Evolutionary conservation across 306 rosid species (phyloP).

Genomic region (Rosa lucieae): DNA sequence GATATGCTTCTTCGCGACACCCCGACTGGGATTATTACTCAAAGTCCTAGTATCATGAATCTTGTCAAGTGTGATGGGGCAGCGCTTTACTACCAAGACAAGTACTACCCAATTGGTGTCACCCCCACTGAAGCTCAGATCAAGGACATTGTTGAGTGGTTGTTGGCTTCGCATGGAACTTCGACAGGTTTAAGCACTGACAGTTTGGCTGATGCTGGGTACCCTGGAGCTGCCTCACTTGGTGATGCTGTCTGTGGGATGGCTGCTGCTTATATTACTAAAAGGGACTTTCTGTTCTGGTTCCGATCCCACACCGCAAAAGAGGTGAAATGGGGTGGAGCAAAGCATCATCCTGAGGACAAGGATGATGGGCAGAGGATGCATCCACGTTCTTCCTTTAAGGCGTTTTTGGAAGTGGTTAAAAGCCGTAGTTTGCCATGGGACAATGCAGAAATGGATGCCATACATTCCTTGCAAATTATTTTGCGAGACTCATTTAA

Average conservation of each 20-base stretch:
- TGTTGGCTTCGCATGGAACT: slow-evolving; percentile 76
- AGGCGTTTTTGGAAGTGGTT: slow-evolving; percentile 95
- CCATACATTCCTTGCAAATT: slow-evolving; percentile 95
- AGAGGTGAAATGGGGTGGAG: slow-evolving; percentile 99
- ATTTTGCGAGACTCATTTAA: slow-evolving; percentile 84
- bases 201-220: slow-evolving; percentile 93
- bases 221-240: slow-evolving; percentile 81
- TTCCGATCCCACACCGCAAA: slow-evolving; percentile 89
- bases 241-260: slow-evolving; percentile 96
- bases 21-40: slow-evolving; percentile 83
- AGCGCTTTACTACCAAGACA: slow-evolving; percentile 70
- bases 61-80: slow-evolving; percentile 96
- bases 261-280: slow-evolving; percentile 91
- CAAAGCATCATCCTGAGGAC: slow-evolving; percentile 98
- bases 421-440: slow-evolving; percentile 94
- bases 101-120: slow-evolving; percentile 67
- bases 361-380: slow-evolving; percentile 96
- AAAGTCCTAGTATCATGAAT: slow-evolving; percentile 90
- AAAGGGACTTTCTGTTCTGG: slow-evolving; percentile 88
- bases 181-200: slow-evolving; percentile 98
- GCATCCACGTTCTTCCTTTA: slow-evolving; percentile 98
- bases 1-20: slow-evolving; percentile 97
- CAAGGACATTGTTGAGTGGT: slow-evolving; percentile 84
- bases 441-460: slow-evolving; percentile 98
- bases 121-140: slow-evolving; percentile 80